Percentiles rank a stretch among this genome's conserved stretches.
Evolutionary conservation across 2,329 filamentous ascomycete species (phyloP).

Genomic region (Hypoxylon sp.): DNA sequence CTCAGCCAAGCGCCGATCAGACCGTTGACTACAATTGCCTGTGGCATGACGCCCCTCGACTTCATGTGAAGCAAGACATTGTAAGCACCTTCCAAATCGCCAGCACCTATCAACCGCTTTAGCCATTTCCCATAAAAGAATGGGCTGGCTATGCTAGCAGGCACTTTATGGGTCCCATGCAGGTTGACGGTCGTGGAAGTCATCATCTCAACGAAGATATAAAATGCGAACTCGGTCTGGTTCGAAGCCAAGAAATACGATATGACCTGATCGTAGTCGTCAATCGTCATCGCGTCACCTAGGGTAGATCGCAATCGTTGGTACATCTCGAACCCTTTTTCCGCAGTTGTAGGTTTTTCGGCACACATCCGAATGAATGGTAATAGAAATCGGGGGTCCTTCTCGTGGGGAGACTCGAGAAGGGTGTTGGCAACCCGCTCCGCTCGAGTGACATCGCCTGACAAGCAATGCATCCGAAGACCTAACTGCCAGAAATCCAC

Average conservation of each 20-base stretch:
- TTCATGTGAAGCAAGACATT: conserved; percentile 81
- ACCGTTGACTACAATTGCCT: conserved; percentile 81
- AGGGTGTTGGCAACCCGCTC: conserved; percentile 64
- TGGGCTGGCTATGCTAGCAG: conserved; percentile 68
- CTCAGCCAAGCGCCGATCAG: conserved; percentile 82
- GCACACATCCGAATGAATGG: conserved; percentile 76
- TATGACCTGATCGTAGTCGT: conserved; percentile 80
- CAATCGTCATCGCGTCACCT: conserved; percentile 68
- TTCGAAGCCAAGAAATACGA: conserved; percentile 74
- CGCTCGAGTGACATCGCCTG: conserved; percentile 67
- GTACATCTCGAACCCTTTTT: conserved; percentile 74
- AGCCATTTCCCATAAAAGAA: conserved; percentile 92
- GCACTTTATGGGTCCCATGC: conserved; percentile 53
- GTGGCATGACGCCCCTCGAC: conserved; percentile 70
- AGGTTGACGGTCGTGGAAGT: conserved; percentile 64
- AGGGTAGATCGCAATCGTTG: conserved; percentile 68
- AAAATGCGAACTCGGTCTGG: conserved; percentile 72
- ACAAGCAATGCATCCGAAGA: conserved; percentile 68
- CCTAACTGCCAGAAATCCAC: conserved; percentile 71
- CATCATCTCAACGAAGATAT: conserved; percentile 92
- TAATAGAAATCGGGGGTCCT: conserved; percentile 66
- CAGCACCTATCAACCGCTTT: conserved; percentile 79
- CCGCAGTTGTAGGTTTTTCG: conserved; percentile 57
- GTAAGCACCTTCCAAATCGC: conserved; percentile 74
- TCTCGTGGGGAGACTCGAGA: conserved; percentile 54